These are phyloP conservation scores for Dichomitus squalens DNA, from an alignment of 1,284 basidiomycete species.

Conservation along the genomic window DNA sequence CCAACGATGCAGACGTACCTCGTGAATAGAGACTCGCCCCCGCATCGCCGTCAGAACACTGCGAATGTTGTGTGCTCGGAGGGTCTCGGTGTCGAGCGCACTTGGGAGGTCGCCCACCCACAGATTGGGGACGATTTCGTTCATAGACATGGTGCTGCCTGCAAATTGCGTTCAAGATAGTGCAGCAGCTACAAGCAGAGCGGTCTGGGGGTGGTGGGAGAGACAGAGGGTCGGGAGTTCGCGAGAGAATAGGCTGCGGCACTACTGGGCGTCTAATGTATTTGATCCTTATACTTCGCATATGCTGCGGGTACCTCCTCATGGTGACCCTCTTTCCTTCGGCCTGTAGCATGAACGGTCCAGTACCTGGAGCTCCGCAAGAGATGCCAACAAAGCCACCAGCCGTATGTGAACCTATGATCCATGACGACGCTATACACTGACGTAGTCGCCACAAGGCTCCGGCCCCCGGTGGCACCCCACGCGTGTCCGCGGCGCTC, in stretches of 20 bases:
- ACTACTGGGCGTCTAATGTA: too few species aligned
- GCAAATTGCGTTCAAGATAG: not conserved
- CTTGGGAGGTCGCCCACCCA: slow-evolving; percentile 30
- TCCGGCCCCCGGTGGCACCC: not conserved
- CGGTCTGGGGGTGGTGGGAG: not conserved
- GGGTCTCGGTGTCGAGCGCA: slow-evolving; percentile 44
- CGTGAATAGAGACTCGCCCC: slow-evolving; percentile 63
- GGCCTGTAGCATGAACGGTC: not conserved
- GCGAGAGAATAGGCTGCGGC: too few species aligned
- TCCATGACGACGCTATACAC: not conserved
- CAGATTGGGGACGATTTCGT: slow-evolving; percentile 27
- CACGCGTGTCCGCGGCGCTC: slow-evolving; percentile 11
- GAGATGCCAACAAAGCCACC: not conserved
- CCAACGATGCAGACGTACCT: slow-evolving; percentile 44
- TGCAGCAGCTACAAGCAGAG: not conserved
- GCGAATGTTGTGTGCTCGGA: slow-evolving; percentile 65
- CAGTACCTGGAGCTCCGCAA: not conserved
- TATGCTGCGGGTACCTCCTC: too few species aligned
- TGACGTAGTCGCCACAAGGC: not conserved
- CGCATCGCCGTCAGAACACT: slow-evolving; percentile 75
- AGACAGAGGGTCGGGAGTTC: not conserved
- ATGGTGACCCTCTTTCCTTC: not conserved
- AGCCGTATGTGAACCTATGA: not conserved
- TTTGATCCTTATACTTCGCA: too few species aligned
- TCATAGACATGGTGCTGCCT: slow-evolving; percentile 22